A percentile compares a stretch with the other conserved stretches of the same genome.
phyloP scores from a whole-genome alignment of 2,329 filamentous ascomycete species.

The Hysterium pulicare region DNA sequence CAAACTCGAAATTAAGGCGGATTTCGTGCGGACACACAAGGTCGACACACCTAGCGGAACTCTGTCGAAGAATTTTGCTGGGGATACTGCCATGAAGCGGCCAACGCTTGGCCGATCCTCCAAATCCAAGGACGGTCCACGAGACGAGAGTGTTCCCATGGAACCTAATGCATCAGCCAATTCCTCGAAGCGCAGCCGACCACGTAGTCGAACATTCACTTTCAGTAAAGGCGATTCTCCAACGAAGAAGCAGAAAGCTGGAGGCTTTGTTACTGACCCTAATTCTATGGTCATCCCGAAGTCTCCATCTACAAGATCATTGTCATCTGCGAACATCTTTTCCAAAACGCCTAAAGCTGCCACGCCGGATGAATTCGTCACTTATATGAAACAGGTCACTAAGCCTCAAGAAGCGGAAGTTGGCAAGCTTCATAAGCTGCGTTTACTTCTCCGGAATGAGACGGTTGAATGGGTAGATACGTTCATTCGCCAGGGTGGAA shows the following conservation, averaged over 20 bases:
- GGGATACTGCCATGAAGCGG: slow-evolving; percentile 23
- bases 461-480: slow-evolving; percentile 93
- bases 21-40: slow-evolving; percentile 91
- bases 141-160: slow-evolving; percentile 9
- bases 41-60: slow-evolving; percentile 50
- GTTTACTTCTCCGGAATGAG: slow-evolving; percentile 86
- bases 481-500: slow-evolving; percentile 85
- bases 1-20: slow-evolving; percentile 86
- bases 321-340: slow-evolving; percentile 57
- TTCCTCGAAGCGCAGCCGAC: slow-evolving; percentile 45
- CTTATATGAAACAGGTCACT: slow-evolving; percentile 75
- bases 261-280: slow-evolving; percentile 60
- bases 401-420: slow-evolving; percentile 84
- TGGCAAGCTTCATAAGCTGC: slow-evolving; percentile 90
- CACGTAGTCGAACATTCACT: slow-evolving; percentile 74
- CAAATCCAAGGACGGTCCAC: slow-evolving; percentile 28
- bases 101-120: slow-evolving; percentile 41
- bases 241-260: slow-evolving; percentile 70
- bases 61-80: slow-evolving; percentile 40
- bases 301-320: slow-evolving; percentile 55
- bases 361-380: slow-evolving; percentile 78
- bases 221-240: slow-evolving; percentile 71
- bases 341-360: slow-evolving; percentile 71
- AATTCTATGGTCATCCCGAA: slow-evolving; percentile 68
- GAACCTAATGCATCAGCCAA: slow-evolving; percentile 16